These are phyloP conservation scores for Prunus salicina DNA, from an alignment of 306 rosid genomes.

Conservation along the genomic window DNA sequence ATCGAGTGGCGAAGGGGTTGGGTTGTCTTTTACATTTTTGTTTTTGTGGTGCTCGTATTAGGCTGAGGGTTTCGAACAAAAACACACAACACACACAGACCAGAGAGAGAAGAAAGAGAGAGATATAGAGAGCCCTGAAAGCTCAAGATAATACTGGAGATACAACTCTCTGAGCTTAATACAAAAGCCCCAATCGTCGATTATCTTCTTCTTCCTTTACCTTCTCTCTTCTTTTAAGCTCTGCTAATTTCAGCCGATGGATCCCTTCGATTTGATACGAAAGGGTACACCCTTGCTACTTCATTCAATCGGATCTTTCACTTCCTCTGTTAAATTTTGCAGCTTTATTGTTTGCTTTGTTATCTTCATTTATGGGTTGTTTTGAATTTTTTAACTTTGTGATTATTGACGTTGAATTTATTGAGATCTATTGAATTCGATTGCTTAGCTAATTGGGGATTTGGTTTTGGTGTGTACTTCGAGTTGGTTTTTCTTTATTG, in stretches of 20 bases:
- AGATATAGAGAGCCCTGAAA: slow-evolving; percentile 18
- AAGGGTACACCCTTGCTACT: slow-evolving; percentile 45
- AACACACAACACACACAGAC: not conserved
- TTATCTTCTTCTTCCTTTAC: slow-evolving; percentile 2
- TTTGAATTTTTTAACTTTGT: not conserved
- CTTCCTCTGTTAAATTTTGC: slow-evolving; percentile 10
- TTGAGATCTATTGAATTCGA: slow-evolving; percentile 45
- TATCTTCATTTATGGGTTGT: not conserved
- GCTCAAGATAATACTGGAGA: slow-evolving; percentile 43
- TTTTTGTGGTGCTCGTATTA: slow-evolving; percentile 57
- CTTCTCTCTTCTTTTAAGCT: slow-evolving; percentile 25
- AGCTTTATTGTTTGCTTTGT: slow-evolving; percentile 9
- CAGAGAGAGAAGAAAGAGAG: slow-evolving; percentile 13
- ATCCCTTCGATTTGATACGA: slow-evolving; percentile 84
- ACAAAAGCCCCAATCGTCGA: slow-evolving; percentile 21
- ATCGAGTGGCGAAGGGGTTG: slow-evolving; percentile 77
- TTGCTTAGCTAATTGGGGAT: slow-evolving; percentile 22
- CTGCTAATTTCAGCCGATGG: slow-evolving; percentile 50
- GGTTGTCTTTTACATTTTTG: slow-evolving; percentile 47
- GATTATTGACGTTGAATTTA: slow-evolving; percentile 29
- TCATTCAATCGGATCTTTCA: slow-evolving; percentile 42
- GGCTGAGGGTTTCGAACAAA: slow-evolving; percentile 48
- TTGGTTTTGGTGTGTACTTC: slow-evolving; percentile 12
- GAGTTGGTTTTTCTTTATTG: slow-evolving; percentile 22
- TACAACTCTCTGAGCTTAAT: slow-evolving; percentile 34